Base-by-base conservation (phyloP, 345 rosid genomes). In the Stellera chamaejasme region DNA sequence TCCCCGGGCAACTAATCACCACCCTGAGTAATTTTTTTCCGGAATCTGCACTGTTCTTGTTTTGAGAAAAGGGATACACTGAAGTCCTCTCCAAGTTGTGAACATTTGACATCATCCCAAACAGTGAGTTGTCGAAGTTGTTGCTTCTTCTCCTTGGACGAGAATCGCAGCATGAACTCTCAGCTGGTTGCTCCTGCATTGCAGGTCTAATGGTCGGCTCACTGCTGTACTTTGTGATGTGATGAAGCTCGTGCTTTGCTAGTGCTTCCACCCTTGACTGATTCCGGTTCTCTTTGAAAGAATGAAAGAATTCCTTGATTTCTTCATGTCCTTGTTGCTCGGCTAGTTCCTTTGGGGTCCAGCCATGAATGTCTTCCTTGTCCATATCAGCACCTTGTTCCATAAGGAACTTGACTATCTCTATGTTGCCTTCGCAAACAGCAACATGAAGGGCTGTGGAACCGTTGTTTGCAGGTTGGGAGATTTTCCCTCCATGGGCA, bases 321-420 rank as follows among this genome's bases (percentile, higher is more conserved):
- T 88, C 89, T 52, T 85, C 93, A 11, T 84, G 97, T 4, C 89
- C 93, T 57, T 88, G 95, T 65, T 88, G 95, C 13, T 88, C 95
- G 10, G 95, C 96, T 53, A 92, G 79, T 60, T 74, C 83, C 64
- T 69, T 72, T 0, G 95, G 76, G 10, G 82, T 82, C 95, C 98
- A 88, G 12, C 82, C 74, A 5, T 77, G 73, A 65, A 50, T 57
- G 43, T 86, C 97, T 0, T 72, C 78, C 65, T 78, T 73, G 74
- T 84, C 86, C n/a, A 79, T 55, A 13, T 82, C 75, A 3, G 95
- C 90, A 4, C 96, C 93, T 55, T 74, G 73, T 28, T 76, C 77
- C 41, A 92, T 47, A 11, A 92, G 85, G 73, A 73, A 92, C 62
- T 68, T 75, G 5, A 86, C 93, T 13, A 83, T 79, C 60, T 92